Base-by-base conservation (phyloP, 257 asterid genomes). In the Echium plantagineum region DNA sequence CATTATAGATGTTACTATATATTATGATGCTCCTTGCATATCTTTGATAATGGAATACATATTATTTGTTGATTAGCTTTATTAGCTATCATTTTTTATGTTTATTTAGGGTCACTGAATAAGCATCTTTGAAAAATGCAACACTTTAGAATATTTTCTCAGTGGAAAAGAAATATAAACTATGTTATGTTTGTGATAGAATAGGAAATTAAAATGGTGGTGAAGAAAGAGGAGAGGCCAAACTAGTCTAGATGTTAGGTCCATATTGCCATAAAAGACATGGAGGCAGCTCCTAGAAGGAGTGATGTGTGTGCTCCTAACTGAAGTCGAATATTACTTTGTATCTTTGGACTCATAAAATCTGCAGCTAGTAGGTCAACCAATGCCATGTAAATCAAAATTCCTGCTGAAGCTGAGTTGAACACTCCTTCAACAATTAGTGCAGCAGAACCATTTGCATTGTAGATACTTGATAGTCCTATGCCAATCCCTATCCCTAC, bases 311-410 rank as follows among this genome's bases (percentile, higher is more conserved):
- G 17, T 42, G 49, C 49, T 42, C 49, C 49, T 42, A 42, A 42
- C 49, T 42, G 49, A 42, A 42, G 49, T 42, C 49, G 12, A 42
- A 42, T 42, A 42, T 42, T 42, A 42, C 49, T 42, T 24, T 67
- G 62, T 57, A 67, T 53, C 28, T 19, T 67, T 16, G 2, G 21
- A 42, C 71, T 67, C 71, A 67, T 67, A 57, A 67, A 67, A 60
- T 67, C 71, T 24, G 62, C 62, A 9, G 71, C 71, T 5, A 67
- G 53, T 5, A 67, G 57, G 30, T 67, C 71, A n/a, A 67, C 71
- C 24, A 67, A 57, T 30, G 71, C 66, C 71, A 67, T 67, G 24
- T 67, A 67, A 21, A 67, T 61, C 52, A 67, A 52, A 51, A 67
- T 67, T 7, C 71, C 71, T 15, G 71, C 66, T 21, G 71, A 63